Conservation (phyloP, 805 yeast species). For the Maudiozyma serrabonitensis region DNA sequence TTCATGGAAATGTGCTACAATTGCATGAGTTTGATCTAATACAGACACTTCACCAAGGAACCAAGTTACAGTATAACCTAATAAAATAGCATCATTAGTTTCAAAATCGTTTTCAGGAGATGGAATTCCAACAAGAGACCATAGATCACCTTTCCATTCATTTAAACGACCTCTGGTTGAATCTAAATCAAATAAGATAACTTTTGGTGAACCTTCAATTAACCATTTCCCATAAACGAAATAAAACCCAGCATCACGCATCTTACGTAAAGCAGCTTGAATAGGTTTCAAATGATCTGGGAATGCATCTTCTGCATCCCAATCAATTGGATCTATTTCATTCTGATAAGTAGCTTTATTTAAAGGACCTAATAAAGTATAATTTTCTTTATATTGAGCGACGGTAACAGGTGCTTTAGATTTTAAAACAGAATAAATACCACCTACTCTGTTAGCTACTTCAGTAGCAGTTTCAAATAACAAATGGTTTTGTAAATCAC, state of each 20-base stretch:
- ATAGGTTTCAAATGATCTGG: constrained; percentile 22
- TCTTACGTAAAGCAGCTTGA: constrained; percentile 51
- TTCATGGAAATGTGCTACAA: constrained; percentile 91
- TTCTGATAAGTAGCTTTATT: constrained; percentile 64
- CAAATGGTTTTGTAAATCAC: constrained; percentile 81
- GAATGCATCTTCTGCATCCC: constrained; percentile 36
- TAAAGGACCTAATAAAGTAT: constrained; percentile 79
- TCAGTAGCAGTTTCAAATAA: constrained; percentile 94
- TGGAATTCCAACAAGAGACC: constrained; percentile 89
- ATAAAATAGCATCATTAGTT: constrained; percentile 82
- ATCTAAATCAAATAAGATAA: constrained; percentile 73
- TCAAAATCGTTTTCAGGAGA: constrained; percentile 83
- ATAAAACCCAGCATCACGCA: constrained; percentile 72
- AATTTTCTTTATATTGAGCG: constrained; percentile 82
- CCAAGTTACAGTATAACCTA: constrained; percentile 96
- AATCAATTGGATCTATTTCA: constrained; percentile 67
- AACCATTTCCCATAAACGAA: constrained; percentile 93
- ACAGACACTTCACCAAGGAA: constrained; percentile 84
- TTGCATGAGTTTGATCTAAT: constrained; percentile 76
- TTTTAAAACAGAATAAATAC: constrained; percentile 91
- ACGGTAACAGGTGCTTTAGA: constrained; percentile 95
- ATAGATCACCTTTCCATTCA: constrained; percentile 91
- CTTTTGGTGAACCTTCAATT: constrained; percentile 95
- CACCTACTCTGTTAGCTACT: constrained; percentile 96
- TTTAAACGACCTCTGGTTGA: constrained; percentile 61